phyloP scores from a whole-genome alignment of 164 flowering plant genomes.

The Dillenia suffruticosa region DNA sequence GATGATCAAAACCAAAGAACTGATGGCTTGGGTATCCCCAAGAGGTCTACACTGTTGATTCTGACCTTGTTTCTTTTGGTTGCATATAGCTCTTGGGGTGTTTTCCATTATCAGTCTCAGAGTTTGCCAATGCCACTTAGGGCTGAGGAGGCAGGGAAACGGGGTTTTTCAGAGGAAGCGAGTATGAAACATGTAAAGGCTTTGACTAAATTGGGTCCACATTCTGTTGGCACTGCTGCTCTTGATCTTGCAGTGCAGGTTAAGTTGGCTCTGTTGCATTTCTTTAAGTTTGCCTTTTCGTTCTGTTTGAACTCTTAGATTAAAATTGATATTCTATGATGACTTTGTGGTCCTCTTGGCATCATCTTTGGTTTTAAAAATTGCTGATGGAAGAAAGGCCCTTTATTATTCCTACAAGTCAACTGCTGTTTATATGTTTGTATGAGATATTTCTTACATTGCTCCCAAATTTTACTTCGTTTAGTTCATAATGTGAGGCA shows the following conservation, averaged over 20 bases:
- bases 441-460: no score
- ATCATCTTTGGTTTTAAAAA: no score
- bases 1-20: neutral
- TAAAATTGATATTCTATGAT: no score
- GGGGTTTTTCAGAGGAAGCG: slow-evolving; percentile 80
- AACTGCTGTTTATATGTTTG: no score
- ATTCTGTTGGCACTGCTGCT: slow-evolving; percentile 82
- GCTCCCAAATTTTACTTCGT: no score
- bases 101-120: slow-evolving; percentile 63
- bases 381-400: no score
- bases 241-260: slow-evolving; percentile 80
- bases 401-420: no score
- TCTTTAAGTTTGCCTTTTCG: neutral
- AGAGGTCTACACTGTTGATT: slow-evolving; percentile 49
- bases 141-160: slow-evolving; percentile 66
- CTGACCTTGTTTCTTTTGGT: slow-evolving; percentile 40
- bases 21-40: slow-evolving; percentile 13
- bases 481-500: no score
- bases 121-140: slow-evolving; percentile 55
- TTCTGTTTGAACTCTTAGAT: no score
- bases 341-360: no score
- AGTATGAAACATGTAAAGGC: slow-evolving; percentile 76
- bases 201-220: slow-evolving; percentile 78
- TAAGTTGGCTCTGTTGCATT: neutral
- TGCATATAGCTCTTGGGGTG: slow-evolving; percentile 44